Conservation (phyloP, 176 grass and related monocot species). For the Avena atlantica region DNA sequence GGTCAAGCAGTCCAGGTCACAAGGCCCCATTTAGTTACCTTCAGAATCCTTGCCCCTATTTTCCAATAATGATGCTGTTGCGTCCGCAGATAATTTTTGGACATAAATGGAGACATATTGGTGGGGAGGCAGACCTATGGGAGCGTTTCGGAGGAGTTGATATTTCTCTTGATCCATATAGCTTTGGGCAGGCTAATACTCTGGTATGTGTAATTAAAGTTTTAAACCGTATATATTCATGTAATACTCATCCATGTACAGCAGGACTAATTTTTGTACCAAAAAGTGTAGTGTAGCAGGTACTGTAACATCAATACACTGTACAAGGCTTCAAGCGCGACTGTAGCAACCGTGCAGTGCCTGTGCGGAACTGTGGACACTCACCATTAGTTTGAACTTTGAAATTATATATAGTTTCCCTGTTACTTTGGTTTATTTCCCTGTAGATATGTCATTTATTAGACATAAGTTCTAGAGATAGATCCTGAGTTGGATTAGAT, state of each 20-base stretch:
- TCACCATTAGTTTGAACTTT: background rate
- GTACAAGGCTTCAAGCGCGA: background rate
- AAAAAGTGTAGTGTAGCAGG: background rate
- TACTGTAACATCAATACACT: background rate
- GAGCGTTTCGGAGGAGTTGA: slow-evolving; percentile 94
- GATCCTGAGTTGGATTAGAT: slow-evolving; percentile 9
- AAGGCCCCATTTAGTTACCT: background rate
- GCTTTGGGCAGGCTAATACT: slow-evolving; percentile 98
- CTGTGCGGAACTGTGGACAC: background rate
- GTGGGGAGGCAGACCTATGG: slow-evolving; percentile 88
- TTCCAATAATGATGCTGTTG: slow-evolving; percentile 8
- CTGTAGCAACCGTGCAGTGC: background rate
- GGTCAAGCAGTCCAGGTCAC: background rate
- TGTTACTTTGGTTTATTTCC: background rate
- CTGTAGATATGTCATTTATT: background rate
- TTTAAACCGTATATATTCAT: background rate
- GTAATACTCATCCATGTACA: slow-evolving; percentile 23
- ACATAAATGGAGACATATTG: slow-evolving; percentile 91
- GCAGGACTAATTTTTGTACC: slow-evolving; percentile 21
- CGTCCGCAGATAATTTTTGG: slow-evolving; percentile 83
- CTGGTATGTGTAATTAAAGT: slow-evolving; percentile 50
- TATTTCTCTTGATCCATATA: slow-evolving; percentile 83
- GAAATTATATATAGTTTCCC: background rate
- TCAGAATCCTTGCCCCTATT: background rate
- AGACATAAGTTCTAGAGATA: background rate